A percentile compares a stretch with the other conserved stretches of the same genome.
phyloP scores from a whole-genome alignment of 2,329 filamentous ascomycete species.

The Colletotrichum horii region DNA sequence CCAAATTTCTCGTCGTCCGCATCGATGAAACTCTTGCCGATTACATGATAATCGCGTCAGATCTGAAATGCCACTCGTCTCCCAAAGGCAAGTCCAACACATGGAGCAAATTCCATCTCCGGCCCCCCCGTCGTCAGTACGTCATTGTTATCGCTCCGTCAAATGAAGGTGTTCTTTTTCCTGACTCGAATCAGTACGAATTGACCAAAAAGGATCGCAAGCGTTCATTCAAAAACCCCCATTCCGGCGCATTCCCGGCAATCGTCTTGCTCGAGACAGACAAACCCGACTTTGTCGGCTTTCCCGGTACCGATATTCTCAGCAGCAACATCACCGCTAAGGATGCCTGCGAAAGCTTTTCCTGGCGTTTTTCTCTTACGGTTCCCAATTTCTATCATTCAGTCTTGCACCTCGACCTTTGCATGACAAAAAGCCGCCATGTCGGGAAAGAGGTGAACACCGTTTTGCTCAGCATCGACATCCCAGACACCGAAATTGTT shows the following conservation, averaged over 20 bases:
- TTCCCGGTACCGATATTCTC: neutral
- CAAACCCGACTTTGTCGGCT: neutral
- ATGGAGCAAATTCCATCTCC: neutral
- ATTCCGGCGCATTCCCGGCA: neutral
- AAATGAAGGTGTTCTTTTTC: neutral
- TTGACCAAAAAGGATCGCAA: neutral
- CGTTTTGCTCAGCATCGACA: neutral
- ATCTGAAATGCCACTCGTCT: neutral
- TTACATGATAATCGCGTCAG: neutral
- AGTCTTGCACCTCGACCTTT: neutral
- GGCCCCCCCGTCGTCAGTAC: neutral
- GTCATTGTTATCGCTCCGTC: neutral
- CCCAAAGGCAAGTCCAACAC: neutral
- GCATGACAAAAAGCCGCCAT: neutral
- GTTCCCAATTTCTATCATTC: neutral
- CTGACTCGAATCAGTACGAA: neutral
- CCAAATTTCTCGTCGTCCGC: neutral
- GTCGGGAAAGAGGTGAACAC: neutral
- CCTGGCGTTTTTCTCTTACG: neutral
- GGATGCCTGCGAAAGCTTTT: neutral
- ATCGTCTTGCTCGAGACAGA: neutral
- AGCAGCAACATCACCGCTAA: neutral
- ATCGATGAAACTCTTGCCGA: neutral
- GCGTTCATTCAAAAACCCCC: neutral
- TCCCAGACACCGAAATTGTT: neutral